These are phyloP conservation scores for Saccharomycopsis hybrid DNA, from an alignment of 1,139 yeast species.

Conservation along the genomic window DNA sequence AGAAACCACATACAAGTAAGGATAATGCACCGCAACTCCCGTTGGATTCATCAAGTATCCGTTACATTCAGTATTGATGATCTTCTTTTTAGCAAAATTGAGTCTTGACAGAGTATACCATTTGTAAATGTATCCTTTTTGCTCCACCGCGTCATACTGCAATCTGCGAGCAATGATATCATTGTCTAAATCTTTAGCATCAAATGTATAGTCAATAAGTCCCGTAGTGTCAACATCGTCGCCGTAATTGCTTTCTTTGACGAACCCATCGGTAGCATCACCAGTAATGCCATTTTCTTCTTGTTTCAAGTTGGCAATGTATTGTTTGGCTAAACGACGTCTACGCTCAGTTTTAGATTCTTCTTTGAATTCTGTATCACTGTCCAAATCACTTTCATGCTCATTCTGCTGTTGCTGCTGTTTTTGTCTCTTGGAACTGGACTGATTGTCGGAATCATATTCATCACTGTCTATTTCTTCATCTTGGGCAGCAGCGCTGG, in stretches of 20 bases:
- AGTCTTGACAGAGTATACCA: conserved; percentile 50
- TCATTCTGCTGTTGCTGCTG: conserved; percentile 29
- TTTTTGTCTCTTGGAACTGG: background rate
- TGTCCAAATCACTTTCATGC: conserved; percentile 34
- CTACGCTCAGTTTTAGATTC: conserved; percentile 93
- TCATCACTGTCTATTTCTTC: conserved; percentile 22
- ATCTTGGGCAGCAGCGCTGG: conserved; percentile 18
- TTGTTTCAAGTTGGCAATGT: conserved; percentile 67
- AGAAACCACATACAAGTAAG: conserved; percentile 72
- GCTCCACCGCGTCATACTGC: conserved; percentile 84
- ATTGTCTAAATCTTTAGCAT: conserved; percentile 87
- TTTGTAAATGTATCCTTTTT: conserved; percentile 75
- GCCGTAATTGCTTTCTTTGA: conserved; percentile 6
- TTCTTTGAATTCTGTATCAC: conserved; percentile 59
- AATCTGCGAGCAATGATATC: conserved; percentile 78
- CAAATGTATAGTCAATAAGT: conserved; percentile 56
- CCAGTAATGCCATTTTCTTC: conserved; percentile 38
- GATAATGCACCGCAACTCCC: conserved; percentile 44
- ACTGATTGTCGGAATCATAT: conserved; percentile 16
- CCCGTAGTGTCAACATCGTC: conserved; percentile 21
- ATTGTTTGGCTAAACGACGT: conserved; percentile 89
- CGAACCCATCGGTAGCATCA: too few relatives aligned
- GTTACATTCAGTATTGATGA: conserved; percentile 15
- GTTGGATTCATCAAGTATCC: conserved; percentile 22
- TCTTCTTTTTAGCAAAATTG: conserved; percentile 28